Base-by-base conservation (phyloP, 2,329 filamentous ascomycete species). In the Thielaviopsis punctulata region DNA sequence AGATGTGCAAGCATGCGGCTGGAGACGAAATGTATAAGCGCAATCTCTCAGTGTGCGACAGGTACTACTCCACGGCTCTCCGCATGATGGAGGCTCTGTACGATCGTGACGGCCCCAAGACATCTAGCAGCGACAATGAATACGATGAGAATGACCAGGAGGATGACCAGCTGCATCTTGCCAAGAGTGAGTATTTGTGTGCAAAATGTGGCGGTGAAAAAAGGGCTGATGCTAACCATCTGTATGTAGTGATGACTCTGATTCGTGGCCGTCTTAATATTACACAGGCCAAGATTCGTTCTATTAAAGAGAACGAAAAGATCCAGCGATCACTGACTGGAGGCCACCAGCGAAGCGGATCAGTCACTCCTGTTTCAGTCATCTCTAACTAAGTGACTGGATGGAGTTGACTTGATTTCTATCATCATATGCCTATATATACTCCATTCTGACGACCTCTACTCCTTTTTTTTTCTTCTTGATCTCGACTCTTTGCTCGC, bases 21-120 rank as follows among this genome's bases (percentile, higher is more conserved):
- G 92, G 96, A 62, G 93, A 94, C 60, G 92, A 98, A 67, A 84
- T 98, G 48, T 87, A 92, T 1, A 88, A 90, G 53, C 86, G 92
- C 57, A 89, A 96, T 64, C 71, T 96, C 22, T 68, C 72, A 0
- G 87, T 88, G 15, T 96, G 90, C 62, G 89, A 96, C 62, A 80
- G 95, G 23, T 89, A 88, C 18, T 98, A 98, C 63, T 76, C 86
- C 51, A 96, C 92, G 0, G 89, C 92, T 0, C 88, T 96, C 58
- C 79, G 86, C 57, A 92, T 98, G 84, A 75, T 96, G 13, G 90
- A 98, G 67, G 92, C 90, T 15, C 86, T 98, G 2, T 69, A 98
- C 53, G 92, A 98, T 60, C 82, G 76, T 46, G 88, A 94, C 55
- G 87, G 80, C 23, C 25, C 45, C 4, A 48, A 76, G 77, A 36